These are phyloP conservation scores for Pythium inflatum DNA, from an alignment of 352 stramenopile species.

Conservation along the genomic window DNA sequence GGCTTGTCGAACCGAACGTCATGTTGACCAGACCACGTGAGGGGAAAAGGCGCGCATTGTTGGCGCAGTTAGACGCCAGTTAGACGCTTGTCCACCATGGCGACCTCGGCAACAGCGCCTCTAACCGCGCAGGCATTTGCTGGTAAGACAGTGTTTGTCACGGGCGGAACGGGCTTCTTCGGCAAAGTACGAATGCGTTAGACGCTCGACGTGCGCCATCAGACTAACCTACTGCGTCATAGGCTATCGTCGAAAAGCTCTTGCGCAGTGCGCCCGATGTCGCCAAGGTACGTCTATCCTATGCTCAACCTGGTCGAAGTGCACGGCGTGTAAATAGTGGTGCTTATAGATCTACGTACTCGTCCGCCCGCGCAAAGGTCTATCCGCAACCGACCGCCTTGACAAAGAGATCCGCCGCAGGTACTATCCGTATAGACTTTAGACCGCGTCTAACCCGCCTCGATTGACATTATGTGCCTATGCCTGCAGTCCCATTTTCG, in stretches of 20 bases:
- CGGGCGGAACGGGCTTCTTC: conserved; percentile 86
- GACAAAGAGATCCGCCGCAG: conserved; percentile 78
- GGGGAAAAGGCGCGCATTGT: background rate
- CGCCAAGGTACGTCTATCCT: conserved; percentile 40
- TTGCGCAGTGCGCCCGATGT: conserved; percentile 68
- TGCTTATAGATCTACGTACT: conserved; percentile 67
- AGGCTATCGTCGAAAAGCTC: conserved; percentile 84
- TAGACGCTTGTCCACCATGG: conserved; percentile 5
- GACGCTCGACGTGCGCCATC: conserved; percentile 3
- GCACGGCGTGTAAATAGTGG: background rate
- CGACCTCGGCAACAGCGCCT: background rate
- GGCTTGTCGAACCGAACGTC: too few relatives aligned
- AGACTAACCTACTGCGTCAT: conserved; percentile 2
- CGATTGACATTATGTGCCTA: conserved; percentile 10
- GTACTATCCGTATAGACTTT: conserved; percentile 17
- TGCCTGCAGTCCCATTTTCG: conserved; percentile 61
- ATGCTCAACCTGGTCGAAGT: background rate
- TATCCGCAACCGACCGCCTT: conserved; percentile 51
- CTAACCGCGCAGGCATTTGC: conserved; percentile 62
- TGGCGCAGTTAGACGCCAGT: background rate
- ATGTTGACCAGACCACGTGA: background rate
- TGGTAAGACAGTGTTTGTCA: conserved; percentile 79
- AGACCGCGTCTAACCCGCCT: background rate
- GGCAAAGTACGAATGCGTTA: conserved; percentile 62
- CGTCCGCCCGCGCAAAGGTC: conserved; percentile 77